Evolutionary conservation across 768 basidiomycete species (phyloP).

Genomic region (Wakefieldia striispora): DNA sequence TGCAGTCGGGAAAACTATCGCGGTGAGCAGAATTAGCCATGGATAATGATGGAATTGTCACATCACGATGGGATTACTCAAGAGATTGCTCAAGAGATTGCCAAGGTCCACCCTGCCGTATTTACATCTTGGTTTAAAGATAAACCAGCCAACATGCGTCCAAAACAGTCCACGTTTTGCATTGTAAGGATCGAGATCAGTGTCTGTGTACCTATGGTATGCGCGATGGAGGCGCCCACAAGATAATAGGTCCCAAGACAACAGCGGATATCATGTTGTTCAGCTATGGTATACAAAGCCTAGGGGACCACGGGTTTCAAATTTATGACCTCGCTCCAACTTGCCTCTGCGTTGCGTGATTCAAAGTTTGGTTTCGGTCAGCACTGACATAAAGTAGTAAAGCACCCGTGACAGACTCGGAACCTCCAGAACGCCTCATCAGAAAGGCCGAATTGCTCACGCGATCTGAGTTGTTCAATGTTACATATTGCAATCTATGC

Average conservation of each 20-base stretch:
- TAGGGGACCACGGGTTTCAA: too few species aligned
- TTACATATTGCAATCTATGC: too few species aligned
- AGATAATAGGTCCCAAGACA: slow-evolving; percentile 94
- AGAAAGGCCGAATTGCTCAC: too few species aligned
- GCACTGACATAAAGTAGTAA: too few species aligned
- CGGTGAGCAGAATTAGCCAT: slow-evolving; percentile 65
- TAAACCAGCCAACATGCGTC: slow-evolving; percentile 92
- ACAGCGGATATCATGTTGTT: slow-evolving; percentile 50
- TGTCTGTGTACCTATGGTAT: slow-evolving; percentile 96
- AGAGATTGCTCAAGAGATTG: slow-evolving; percentile 82
- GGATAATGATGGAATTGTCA: slow-evolving; percentile 90
- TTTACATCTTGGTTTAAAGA: slow-evolving; percentile 84
- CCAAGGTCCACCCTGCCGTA: slow-evolving; percentile 89
- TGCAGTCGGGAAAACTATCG: slow-evolving; percentile 68
- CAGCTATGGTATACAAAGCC: too few species aligned
- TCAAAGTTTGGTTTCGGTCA: too few species aligned
- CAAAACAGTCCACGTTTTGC: slow-evolving; percentile 86
- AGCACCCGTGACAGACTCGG: too few species aligned
- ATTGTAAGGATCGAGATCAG: slow-evolving; percentile 94
- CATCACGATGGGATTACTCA: slow-evolving; percentile 71
- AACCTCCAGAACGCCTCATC: too few species aligned
- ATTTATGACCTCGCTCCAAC: too few species aligned
- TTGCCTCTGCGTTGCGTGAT: too few species aligned
- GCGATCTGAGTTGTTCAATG: too few species aligned
- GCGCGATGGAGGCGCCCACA: slow-evolving; percentile 99